Percentiles rank a stretch among this genome's conserved stretches.
Conservation (phyloP, 2,329 filamentous ascomycete species). For the Fusarium sp. region DNA sequence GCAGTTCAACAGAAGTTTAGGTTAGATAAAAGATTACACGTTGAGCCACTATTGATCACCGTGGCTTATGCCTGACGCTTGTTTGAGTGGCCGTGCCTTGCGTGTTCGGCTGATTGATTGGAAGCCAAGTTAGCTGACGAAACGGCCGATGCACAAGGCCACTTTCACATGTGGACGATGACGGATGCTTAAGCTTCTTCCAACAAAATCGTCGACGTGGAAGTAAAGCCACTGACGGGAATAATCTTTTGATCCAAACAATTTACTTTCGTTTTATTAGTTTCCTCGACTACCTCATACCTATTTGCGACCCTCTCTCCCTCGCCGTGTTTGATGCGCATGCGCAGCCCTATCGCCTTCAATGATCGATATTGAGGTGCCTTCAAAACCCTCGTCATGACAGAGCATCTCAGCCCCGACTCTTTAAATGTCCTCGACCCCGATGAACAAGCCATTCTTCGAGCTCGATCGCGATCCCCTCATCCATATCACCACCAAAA, state of each 20-base stretch:
- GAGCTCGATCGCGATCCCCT: conserved; percentile 72
- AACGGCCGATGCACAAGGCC: conserved; percentile 49
- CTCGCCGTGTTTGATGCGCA: conserved; percentile 39
- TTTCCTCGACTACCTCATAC: not conserved
- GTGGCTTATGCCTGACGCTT: conserved; percentile 34
- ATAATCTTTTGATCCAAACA: conserved; percentile 22
- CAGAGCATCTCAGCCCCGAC: conserved; percentile 60
- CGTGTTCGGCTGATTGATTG: conserved; percentile 40
- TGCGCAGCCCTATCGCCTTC: conserved; percentile 42
- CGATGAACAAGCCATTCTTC: conserved; percentile 59
- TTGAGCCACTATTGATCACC: conserved; percentile 20
- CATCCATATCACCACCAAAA: conserved; percentile 77
- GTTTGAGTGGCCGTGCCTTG: conserved; percentile 21
- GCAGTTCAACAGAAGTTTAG: not conserved
- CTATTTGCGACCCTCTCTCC: conserved; percentile 13
- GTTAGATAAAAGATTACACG: not conserved
- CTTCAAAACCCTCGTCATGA: conserved; percentile 59
- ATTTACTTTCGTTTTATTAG: conserved; percentile 3
- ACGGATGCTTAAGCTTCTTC: conserved; percentile 41
- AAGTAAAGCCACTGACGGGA: conserved; percentile 39
- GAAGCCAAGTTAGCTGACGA: conserved; percentile 45
- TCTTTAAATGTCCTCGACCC: conserved; percentile 53
- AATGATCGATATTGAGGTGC: conserved; percentile 50
- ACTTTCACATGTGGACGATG: conserved; percentile 51
- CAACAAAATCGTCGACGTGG: conserved; percentile 44